Evolutionary conservation across 1,284 basidiomycete genomes (phyloP).

Genomic region (Apiotrichum domesticum): DNA sequence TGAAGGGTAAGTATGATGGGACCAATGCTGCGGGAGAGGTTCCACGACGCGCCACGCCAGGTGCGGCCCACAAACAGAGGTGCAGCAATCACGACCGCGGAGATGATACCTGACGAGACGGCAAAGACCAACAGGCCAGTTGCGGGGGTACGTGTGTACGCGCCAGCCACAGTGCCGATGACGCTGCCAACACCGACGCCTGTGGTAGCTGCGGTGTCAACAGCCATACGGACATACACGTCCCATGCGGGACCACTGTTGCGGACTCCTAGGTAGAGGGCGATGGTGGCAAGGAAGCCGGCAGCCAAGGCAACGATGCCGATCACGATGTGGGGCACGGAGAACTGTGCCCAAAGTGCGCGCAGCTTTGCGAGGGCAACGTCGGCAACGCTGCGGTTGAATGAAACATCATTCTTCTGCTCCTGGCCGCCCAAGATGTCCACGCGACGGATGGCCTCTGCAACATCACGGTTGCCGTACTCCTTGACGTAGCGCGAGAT

Average conservation of each 20-base stretch:
- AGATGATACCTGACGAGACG: constrained; percentile 25
- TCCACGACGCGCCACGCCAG: constrained; percentile 14
- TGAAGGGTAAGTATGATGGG: constrained; percentile 61
- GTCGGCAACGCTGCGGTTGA: constrained; percentile 53
- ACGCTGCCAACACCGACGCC: constrained; percentile 22
- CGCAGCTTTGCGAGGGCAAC: constrained; percentile 67
- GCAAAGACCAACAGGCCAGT: constrained; percentile 47
- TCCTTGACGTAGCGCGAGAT: constrained; percentile 68
- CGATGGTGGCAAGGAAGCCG: constrained; percentile 37
- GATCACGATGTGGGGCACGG: constrained; percentile 64
- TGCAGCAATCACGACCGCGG: constrained; percentile 35
- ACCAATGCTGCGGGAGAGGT: constrained; percentile 39
- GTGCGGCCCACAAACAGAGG: constrained; percentile 14
- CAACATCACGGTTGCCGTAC: constrained; percentile 71
- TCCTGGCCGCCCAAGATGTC: neutral
- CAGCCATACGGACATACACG: constrained; percentile 37
- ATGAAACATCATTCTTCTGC: neutral
- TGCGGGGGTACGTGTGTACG: constrained; percentile 47
- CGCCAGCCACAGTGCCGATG: constrained; percentile 31
- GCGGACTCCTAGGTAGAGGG: constrained; percentile 43
- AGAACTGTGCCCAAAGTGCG: constrained; percentile 91
- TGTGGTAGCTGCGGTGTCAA: constrained; percentile 29
- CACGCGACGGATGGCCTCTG: constrained; percentile 25
- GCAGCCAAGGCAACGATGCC: constrained; percentile 51
- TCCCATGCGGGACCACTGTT: constrained; percentile 41